Conservation (phyloP, 257 asterid genomes). For the Solanum virginianum region DNA sequence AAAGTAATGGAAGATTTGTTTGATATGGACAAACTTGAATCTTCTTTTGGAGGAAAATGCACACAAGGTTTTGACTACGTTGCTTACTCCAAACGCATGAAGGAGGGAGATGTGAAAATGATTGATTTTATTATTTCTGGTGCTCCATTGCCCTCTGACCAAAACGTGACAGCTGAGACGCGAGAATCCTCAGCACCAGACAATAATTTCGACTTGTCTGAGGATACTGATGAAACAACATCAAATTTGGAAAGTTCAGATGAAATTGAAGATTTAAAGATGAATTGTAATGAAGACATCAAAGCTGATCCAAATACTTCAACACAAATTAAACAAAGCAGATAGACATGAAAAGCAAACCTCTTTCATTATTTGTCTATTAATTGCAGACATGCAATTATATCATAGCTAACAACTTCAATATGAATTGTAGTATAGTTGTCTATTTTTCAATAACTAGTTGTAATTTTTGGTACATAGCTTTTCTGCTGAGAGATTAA, state of each 20-base stretch:
- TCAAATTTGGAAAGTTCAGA: constrained; percentile 8
- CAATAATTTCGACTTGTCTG: constrained; percentile 15
- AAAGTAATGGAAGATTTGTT: constrained; percentile 44
- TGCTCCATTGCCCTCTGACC: constrained; percentile 17
- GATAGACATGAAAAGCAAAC: not conserved
- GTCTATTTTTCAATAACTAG: not conserved
- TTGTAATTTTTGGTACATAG: not conserved
- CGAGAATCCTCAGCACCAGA: constrained; percentile 12
- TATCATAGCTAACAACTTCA: not conserved
- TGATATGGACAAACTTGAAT: constrained; percentile 34
- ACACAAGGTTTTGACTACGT: constrained; percentile 12
- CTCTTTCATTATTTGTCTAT: not conserved
- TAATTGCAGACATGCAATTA: not conserved
- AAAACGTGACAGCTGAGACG: constrained; percentile 1
- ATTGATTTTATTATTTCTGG: constrained; percentile 7
- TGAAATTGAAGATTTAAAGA: constrained; percentile 6
- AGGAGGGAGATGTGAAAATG: constrained; percentile 29
- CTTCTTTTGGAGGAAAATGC: constrained; percentile 39
- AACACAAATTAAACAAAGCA: not conserved
- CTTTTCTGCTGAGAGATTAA: not conserved
- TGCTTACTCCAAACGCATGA: constrained; percentile 37
- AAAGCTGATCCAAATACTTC: not conserved
- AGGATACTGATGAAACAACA: constrained; percentile 13
- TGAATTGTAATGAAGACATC: not conserved
- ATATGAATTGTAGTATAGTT: not conserved